A percentile compares a stretch with the other conserved stretches of the same genome.
Evolutionary conservation across 1,284 basidiomycete species (phyloP).

Genomic region (Irpex lacteus): DNA sequence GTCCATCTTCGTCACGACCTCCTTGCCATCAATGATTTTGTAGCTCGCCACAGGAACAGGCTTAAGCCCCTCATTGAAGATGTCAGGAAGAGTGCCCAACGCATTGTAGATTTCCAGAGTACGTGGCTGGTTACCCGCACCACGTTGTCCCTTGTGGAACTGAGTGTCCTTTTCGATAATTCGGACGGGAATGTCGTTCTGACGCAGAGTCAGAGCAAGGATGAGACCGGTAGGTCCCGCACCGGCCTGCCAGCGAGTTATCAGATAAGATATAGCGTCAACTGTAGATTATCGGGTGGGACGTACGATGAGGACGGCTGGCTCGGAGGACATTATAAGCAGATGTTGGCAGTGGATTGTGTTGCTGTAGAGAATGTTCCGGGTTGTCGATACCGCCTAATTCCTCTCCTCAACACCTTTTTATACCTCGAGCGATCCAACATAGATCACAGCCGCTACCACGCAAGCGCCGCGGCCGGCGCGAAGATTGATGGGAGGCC

Average conservation of each 20-base stretch:
- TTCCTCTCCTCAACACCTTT: background rate
- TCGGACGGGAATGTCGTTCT: conserved; percentile 17
- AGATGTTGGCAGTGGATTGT: background rate
- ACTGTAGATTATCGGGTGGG: background rate
- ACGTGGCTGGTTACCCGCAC: conserved; percentile 16
- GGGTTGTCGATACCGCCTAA: background rate
- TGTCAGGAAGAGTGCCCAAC: conserved; percentile 16
- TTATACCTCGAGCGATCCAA: background rate
- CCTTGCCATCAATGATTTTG: background rate
- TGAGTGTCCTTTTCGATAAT: conserved; percentile 17
- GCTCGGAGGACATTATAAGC: background rate
- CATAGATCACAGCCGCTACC: background rate
- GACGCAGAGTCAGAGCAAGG: conserved; percentile 20
- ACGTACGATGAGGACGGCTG: conserved; percentile 7
- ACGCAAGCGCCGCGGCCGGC: background rate
- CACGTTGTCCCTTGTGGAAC: conserved; percentile 18
- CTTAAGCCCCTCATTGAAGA: conserved; percentile 10
- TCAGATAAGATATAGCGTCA: background rate
- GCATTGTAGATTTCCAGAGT: conserved; percentile 13
- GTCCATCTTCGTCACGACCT: background rate
- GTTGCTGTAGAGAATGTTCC: background rate
- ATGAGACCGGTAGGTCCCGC: conserved; percentile 26
- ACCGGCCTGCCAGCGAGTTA: conserved; percentile 17
- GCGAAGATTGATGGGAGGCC: background rate
- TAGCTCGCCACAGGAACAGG: conserved; percentile 11